Evolutionary conservation across 805 yeast species (phyloP).

Genomic region (Scheffersomyces lignosus): DNA sequence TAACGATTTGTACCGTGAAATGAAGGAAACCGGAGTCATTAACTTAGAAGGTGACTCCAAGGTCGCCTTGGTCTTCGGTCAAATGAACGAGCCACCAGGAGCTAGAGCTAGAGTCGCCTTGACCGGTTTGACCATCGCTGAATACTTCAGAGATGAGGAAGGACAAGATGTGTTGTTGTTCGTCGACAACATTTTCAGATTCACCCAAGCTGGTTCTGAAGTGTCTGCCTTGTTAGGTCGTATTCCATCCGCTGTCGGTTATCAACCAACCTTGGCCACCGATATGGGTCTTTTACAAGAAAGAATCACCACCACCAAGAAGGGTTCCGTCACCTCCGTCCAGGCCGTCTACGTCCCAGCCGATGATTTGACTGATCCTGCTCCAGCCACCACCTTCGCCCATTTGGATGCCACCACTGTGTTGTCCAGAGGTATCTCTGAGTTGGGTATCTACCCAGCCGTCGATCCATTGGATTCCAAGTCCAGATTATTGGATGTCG

Average conservation of each 20-base stretch:
- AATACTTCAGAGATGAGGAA: constrained; percentile 99
- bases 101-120: constrained; percentile 99
- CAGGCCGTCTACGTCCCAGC: constrained; percentile 99
- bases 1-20: constrained; percentile 99
- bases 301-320: constrained; percentile 99
- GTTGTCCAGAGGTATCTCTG: constrained; percentile 99
- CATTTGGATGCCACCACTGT: constrained; percentile 99
- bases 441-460: constrained; percentile 99
- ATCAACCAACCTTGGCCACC: constrained; percentile 99
- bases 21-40: constrained; percentile 99
- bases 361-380: constrained; percentile 99
- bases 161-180: constrained; percentile 99
- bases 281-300: constrained; percentile 99
- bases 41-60: constrained; percentile 99
- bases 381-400: constrained; percentile 99
- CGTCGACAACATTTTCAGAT: constrained; percentile 99
- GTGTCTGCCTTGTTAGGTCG: constrained; percentile 99
- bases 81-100: constrained; percentile 99
- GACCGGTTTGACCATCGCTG: constrained; percentile 99
- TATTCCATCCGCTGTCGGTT: constrained; percentile 99
- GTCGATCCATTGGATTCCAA: constrained; percentile 99
- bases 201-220: constrained; percentile 99
- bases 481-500: constrained; percentile 95
- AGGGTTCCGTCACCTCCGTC: constrained; percentile 99
- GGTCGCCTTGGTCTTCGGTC: constrained; percentile 99